Conservation (phyloP, 169 alveolate genomes). For the Cryptosporidium ubiquitum region DNA sequence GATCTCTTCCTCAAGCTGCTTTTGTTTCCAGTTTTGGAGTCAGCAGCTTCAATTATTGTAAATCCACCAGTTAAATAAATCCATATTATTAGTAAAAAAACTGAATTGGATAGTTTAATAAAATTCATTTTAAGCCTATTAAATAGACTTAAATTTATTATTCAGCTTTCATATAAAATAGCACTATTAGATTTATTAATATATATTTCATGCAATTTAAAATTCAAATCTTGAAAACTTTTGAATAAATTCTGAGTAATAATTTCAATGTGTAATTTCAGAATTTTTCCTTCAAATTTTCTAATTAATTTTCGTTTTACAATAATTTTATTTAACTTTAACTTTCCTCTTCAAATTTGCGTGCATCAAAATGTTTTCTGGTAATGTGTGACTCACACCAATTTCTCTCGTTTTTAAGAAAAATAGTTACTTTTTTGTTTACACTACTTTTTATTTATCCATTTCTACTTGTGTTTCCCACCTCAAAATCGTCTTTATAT, state of each 20-base stretch:
- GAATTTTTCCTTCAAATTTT: neutral
- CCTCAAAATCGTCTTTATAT: neutral
- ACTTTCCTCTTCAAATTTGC: neutral
- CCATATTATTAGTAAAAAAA: neutral
- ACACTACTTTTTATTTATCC: neutral
- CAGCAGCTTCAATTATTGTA: neutral
- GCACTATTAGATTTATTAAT: neutral
- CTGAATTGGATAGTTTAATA: neutral
- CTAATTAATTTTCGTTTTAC: neutral
- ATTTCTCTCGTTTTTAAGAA: neutral
- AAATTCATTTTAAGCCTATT: constrained; percentile 2
- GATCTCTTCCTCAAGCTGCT: constrained; percentile 37
- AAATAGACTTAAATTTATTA: neutral
- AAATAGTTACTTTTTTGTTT: neutral
- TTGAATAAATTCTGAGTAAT: too few relatives aligned
- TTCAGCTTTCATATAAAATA: neutral
- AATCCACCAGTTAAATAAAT: neutral
- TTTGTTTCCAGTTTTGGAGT: neutral
- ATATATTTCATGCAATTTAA: neutral
- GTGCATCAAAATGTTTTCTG: neutral
- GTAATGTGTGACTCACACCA: constrained; percentile 30
- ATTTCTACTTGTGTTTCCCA: neutral
- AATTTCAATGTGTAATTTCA: neutral
- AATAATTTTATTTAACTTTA: neutral
- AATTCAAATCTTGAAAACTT: neutral